Evolutionary conservation across 208 protist genomes (phyloP).

Genomic region (Trypanosoma platydactyli): DNA sequence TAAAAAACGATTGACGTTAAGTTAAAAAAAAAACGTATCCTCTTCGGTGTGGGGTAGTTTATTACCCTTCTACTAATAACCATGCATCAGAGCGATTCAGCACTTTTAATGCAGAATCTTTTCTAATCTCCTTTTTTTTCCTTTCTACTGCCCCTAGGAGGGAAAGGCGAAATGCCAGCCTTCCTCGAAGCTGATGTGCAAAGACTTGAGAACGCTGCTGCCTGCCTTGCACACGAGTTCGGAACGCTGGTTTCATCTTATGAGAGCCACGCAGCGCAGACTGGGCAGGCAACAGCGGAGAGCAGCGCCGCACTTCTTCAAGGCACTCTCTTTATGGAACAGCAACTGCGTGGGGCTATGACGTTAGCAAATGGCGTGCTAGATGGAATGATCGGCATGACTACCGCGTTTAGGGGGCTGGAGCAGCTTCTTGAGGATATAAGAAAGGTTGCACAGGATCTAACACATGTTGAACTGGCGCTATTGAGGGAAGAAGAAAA

Average conservation of each 20-base stretch:
- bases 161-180: background rate
- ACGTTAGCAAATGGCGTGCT: background rate
- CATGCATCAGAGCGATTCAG: background rate
- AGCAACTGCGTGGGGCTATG: constrained; percentile 16
- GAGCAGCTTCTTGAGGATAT: constrained; percentile 16
- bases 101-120: background rate
- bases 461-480: constrained; percentile 4
- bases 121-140: background rate
- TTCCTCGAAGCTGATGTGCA: background rate
- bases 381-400: constrained; percentile 6
- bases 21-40: background rate
- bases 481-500: background rate
- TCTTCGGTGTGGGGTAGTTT: background rate
- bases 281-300: constrained; percentile 8
- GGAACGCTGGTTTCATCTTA: constrained; percentile 4
- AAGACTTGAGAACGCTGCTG: constrained; percentile 4
- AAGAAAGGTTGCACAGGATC: constrained; percentile 15
- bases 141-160: background rate
- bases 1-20: too few relatives aligned
- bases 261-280: background rate
- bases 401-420: constrained; percentile 3
- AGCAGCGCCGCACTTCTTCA: constrained; percentile 1
- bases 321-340: constrained; percentile 4
- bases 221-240: background rate
- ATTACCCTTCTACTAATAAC: background rate